Evolutionary conservation across 116 monocot genomes (phyloP).

Genomic region (Iris pallida): DNA sequence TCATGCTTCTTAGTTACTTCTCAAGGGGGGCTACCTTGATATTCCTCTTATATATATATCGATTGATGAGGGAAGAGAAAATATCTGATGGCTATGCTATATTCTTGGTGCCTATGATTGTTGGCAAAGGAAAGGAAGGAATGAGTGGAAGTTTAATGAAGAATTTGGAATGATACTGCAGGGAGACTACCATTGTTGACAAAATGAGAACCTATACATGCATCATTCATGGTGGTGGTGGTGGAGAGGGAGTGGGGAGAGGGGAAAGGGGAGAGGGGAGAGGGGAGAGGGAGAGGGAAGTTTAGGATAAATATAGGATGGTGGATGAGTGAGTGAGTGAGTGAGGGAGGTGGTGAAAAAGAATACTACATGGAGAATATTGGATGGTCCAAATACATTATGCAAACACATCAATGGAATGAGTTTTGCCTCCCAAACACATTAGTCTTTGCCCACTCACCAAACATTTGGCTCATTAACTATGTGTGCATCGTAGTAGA

Average conservation of each 20-base stretch:
- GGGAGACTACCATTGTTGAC: neutral
- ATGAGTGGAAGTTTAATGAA: neutral
- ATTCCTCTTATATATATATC: neutral
- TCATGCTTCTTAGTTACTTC: neutral
- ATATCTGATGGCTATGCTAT: neutral
- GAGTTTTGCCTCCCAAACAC: neutral
- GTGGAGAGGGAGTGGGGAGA: too few relatives aligned
- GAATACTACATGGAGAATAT: neutral
- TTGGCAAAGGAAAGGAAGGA: conserved; percentile 13
- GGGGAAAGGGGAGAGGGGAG: too few relatives aligned
- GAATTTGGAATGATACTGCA: neutral
- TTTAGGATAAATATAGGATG: neutral
- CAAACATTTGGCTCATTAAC: conserved; percentile 2
- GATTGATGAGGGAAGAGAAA: neutral
- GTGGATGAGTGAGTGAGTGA: neutral
- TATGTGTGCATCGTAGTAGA: neutral
- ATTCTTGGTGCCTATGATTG: neutral
- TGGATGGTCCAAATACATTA: neutral
- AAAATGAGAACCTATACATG: neutral
- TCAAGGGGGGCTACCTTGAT: neutral
- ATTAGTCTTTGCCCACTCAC: neutral
- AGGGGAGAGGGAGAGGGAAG: too few relatives aligned
- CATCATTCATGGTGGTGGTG: too few relatives aligned
- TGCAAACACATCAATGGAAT: neutral
- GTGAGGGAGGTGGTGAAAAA: neutral